Conservation (phyloP, 768 basidiomycete species). For the Scleroderma bovista region DNA sequence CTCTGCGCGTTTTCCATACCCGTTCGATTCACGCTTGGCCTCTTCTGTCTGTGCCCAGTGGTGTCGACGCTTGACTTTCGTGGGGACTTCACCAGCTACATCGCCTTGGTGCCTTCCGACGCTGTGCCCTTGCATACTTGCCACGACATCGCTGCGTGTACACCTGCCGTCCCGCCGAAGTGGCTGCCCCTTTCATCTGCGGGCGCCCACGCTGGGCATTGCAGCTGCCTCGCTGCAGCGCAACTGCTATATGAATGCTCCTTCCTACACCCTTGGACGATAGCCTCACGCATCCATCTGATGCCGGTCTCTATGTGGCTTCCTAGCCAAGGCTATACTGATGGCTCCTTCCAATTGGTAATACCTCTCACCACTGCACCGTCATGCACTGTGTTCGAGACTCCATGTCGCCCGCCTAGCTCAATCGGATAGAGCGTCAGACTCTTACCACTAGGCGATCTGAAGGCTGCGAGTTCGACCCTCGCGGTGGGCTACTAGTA, state of each 20-base stretch:
- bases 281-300: neutral
- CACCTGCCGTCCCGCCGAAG: neutral
- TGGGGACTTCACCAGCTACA: neutral
- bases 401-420: constrained; percentile 50
- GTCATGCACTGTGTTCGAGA: neutral
- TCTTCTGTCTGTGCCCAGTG: neutral
- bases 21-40: neutral
- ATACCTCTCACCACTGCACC: too few relatives aligned
- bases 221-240: neutral
- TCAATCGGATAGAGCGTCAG: constrained; percentile 67
- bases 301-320: neutral
- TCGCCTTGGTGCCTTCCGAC: neutral
- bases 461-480: constrained; percentile 63
- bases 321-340: neutral
- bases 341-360: too few relatives aligned
- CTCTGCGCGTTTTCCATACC: neutral
- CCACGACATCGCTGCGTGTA: neutral
- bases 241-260: neutral
- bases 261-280: neutral
- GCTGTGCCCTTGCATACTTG: neutral
- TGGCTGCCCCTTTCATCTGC: neutral
- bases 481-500: constrained; percentile 52
- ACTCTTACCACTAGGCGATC: constrained; percentile 49
- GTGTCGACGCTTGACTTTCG: neutral
- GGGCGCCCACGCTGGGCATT: neutral